Evolutionary conservation across 805 yeast genomes (phyloP), one percentile per base, ranked within the genome.

Genomic region (Wickerhamiella occidentalis): DNA sequence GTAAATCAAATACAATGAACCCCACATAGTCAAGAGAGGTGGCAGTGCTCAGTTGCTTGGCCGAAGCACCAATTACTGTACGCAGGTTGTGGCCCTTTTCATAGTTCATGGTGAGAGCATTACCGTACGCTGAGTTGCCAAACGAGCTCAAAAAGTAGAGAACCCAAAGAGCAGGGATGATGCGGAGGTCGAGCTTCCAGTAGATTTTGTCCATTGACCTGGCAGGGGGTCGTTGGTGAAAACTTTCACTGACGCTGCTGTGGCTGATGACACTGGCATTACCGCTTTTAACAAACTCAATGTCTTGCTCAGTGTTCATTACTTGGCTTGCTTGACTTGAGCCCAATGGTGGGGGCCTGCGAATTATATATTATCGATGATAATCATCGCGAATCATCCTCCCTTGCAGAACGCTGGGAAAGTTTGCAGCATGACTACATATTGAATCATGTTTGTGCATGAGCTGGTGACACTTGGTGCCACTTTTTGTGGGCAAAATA

Each of bases 21-120:
- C 88, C 95, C 15, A 85, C 94, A 58, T 77, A 84, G 68, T 82
- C 80, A 38, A 85, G 69, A 0, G 95, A 92, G 18, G 83, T 78
- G 2, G 94, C 94, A 1, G 81, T 75, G 2, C 88, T 76, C 0
- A 75, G 72, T 54, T 83, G 76, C 48, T 80, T 77, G 1, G 78
- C 18, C 1, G 73, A 69, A 51, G 83, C 68, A 0, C 68, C 56
- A 28, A 85, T 70, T 7, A 75, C 61, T 53, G 72, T 77, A 1
- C 58, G 58, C 51, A 84, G 64, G 0, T 92, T 81, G 57, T 85
- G 87, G 7, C 78, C 78, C 28, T 61, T 64, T 22, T 68, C 73
- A 28, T 61, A 58, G 65, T 85, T 85, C 94, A 85, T 85, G 6
- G 94, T 85, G 52, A 85, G 69, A 0, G 94, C 74, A 53, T 78